These are phyloP conservation scores for Apocynum venetum DNA, from an alignment of 257 asterid genomes.

Conservation along the genomic window DNA sequence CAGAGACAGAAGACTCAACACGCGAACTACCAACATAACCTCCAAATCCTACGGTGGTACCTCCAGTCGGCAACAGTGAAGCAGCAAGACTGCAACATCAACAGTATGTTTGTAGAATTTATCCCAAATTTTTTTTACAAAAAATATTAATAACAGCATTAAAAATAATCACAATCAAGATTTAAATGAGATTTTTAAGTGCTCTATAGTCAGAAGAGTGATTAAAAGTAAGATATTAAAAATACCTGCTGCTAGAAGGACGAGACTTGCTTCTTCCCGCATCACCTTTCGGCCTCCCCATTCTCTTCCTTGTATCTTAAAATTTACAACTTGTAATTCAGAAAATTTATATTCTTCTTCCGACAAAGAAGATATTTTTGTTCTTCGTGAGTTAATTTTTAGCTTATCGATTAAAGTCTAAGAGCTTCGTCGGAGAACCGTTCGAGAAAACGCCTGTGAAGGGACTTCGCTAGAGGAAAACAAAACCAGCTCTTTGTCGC, in stretches of 20 bases:
- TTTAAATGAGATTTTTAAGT: neutral
- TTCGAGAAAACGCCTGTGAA: neutral
- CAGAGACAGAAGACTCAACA: constrained; percentile 53
- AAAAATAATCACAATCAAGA: neutral
- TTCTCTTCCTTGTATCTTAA: constrained; percentile 12
- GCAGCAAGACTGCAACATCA: constrained; percentile 70
- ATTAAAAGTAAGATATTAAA: neutral
- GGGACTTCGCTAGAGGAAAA: neutral
- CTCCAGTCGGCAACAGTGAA: constrained; percentile 78
- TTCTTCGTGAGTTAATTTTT: neutral
- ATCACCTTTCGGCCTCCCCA: constrained; percentile 97
- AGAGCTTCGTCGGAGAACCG: neutral
- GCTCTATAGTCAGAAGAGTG: neutral
- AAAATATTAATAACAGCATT: neutral
- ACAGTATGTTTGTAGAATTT: neutral
- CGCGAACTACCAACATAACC: constrained; percentile 95
- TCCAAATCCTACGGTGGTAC: constrained; percentile 77
- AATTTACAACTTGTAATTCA: neutral
- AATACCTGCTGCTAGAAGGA: constrained; percentile 98
- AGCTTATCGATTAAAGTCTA: neutral
- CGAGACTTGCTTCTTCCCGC: constrained; percentile 95
- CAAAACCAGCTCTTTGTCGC: neutral
- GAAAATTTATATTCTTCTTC: neutral
- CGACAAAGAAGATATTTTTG: neutral
- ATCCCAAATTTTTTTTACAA: neutral